phyloP scores from a whole-genome alignment of 352 stramenopile species.

The Globisporangium acanthophoron region DNA sequence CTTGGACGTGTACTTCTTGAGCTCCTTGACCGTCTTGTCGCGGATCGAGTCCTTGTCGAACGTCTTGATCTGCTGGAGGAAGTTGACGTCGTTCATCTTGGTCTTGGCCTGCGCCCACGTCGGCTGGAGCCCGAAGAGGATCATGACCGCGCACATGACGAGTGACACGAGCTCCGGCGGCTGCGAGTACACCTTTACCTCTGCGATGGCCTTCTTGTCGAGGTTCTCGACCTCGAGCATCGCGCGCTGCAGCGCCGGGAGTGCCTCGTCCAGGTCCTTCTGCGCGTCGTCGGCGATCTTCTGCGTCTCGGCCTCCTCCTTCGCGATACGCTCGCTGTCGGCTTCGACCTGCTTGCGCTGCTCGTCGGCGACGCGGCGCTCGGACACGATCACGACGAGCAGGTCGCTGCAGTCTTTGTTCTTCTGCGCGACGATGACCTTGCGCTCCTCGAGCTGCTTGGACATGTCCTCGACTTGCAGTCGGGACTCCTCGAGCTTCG shows the following conservation, averaged over 20 bases:
- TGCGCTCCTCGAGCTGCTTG: slow-evolving; percentile 83
- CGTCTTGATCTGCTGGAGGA: slow-evolving; percentile 91
- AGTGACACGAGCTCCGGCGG: slow-evolving; percentile 90
- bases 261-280: slow-evolving; percentile 91
- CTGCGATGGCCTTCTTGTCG: slow-evolving; percentile 93
- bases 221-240: slow-evolving; percentile 94
- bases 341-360: slow-evolving; percentile 93
- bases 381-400: slow-evolving; percentile 92
- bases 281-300: slow-evolving; percentile 94
- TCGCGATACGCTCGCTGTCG: slow-evolving; percentile 87
- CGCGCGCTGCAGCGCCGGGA: slow-evolving; percentile 90
- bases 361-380: slow-evolving; percentile 92
- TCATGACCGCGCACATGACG: slow-evolving; percentile 95
- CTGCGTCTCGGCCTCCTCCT: slow-evolving; percentile 91
- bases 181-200: slow-evolving; percentile 95
- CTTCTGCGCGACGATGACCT: slow-evolving; percentile 86
- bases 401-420: slow-evolving; percentile 95
- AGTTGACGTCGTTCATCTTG: slow-evolving; percentile 92
- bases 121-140: slow-evolving; percentile 90
- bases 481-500: slow-evolving; percentile 79
- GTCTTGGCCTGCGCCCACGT: slow-evolving; percentile 93
- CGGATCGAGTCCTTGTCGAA: slow-evolving; percentile 96
- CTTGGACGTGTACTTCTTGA: slow-evolving; percentile 93
- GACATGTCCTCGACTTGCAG: slow-evolving; percentile 85
- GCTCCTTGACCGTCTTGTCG: slow-evolving; percentile 89